phyloP scores from a whole-genome alignment of 192 early-diverging fungal genomes.

The Pecoramyces ruminantium region DNA sequence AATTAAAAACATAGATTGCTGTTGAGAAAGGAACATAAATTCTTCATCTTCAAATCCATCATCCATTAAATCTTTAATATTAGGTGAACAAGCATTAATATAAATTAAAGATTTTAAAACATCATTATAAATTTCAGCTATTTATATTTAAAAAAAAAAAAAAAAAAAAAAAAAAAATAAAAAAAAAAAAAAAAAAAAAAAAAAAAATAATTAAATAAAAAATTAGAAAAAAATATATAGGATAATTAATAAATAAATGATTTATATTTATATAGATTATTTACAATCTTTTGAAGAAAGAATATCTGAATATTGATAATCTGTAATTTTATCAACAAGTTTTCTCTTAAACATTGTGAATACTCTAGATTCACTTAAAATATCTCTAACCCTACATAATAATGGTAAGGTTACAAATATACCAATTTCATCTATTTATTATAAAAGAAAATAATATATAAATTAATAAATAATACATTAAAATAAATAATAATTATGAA shows the following conservation, averaged over 20 bases:
- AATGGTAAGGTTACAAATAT: not conserved
- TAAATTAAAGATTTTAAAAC: not conserved
- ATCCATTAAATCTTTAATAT: not conserved
- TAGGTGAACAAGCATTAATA: not conserved
- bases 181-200: too few relatives aligned
- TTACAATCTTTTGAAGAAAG: not conserved
- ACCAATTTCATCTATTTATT: not conserved
- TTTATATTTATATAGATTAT: too few relatives aligned
- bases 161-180: too few relatives aligned
- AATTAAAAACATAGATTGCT: not conserved
- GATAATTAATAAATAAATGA: too few relatives aligned
- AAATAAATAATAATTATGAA: too few relatives aligned
- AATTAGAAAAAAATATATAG: too few relatives aligned
- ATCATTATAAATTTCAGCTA: not conserved
- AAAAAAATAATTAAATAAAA: too few relatives aligned
- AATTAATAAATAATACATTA: too few relatives aligned
- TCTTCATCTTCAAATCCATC: not conserved
- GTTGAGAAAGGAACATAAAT: not conserved
- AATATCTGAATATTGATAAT: not conserved
- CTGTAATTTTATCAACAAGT: not conserved
- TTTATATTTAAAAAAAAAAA: too few relatives aligned
- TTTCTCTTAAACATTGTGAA: not conserved
- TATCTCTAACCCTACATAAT: not conserved
- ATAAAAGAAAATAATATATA: too few relatives aligned
- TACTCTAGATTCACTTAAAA: not conserved